Percentiles rank a stretch among this genome's conserved stretches.
These are phyloP conservation scores for Phylloporus sp. DNA, from an alignment of 1,284 basidiomycete species.

Conservation along the genomic window DNA sequence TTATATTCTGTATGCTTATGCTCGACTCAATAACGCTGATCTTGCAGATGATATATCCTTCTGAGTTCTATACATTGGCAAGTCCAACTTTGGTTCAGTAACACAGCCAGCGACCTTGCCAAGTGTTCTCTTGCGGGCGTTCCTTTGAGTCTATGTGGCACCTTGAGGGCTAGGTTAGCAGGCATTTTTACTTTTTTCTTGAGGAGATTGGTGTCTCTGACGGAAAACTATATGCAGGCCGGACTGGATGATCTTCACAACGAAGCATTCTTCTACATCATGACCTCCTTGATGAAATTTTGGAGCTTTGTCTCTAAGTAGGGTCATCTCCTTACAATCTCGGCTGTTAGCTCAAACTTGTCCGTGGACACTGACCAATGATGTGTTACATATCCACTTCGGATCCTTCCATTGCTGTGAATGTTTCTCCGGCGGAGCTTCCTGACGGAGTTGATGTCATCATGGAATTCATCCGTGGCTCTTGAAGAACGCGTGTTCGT, in stretches of 20 bases:
- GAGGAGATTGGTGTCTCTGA: not conserved
- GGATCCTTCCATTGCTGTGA: too few species aligned
- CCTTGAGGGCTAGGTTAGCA: constrained; percentile 36
- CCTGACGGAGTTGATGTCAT: too few species aligned
- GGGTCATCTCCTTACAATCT: not conserved
- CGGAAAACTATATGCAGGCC: constrained; percentile 18
- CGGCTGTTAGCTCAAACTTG: too few species aligned
- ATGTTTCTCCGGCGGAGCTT: too few species aligned
- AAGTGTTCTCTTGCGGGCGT: constrained; percentile 19
- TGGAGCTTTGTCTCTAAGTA: constrained; percentile 30
- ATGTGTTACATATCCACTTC: too few species aligned
- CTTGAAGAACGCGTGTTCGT: too few species aligned
- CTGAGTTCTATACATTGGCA: constrained; percentile 35
- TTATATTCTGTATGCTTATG: too few species aligned
- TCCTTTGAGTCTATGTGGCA: constrained; percentile 40
- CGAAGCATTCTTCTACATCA: constrained; percentile 27
- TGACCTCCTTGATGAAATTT: constrained; percentile 27
- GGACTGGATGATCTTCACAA: constrained; percentile 28
- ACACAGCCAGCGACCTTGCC: not conserved
- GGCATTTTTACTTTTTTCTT: not conserved
- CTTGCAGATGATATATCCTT: constrained; percentile 34
- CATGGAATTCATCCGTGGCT: too few species aligned
- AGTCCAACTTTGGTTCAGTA: constrained; percentile 29
- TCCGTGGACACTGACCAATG: too few species aligned
- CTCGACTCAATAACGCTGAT: not conserved